Evolutionary conservation across 2,329 filamentous ascomycete genomes (phyloP).

Genomic region (Fusarium sp.): DNA sequence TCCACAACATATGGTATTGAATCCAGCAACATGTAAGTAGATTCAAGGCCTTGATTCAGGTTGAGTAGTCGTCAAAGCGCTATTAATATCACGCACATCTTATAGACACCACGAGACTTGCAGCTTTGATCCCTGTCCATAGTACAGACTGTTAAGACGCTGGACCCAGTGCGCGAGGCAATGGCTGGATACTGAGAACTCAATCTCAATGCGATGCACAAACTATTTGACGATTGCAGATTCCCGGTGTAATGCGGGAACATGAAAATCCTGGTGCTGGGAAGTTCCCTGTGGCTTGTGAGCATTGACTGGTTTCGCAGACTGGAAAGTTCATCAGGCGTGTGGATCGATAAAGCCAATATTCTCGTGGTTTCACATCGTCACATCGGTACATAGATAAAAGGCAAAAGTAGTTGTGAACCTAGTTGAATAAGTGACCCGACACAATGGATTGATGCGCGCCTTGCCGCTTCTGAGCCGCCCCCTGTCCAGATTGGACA

Average conservation of each 20-base stretch:
- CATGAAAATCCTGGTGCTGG: conserved; percentile 16
- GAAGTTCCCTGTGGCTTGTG: conserved; percentile 26
- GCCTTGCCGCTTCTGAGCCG: conserved; percentile 46
- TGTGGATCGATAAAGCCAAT: conserved; percentile 12
- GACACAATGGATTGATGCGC: conserved; percentile 51
- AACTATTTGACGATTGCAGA: conserved; percentile 1
- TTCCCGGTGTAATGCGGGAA: not conserved
- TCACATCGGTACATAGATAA: conserved; percentile 21
- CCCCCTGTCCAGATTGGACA: conserved; percentile 33
- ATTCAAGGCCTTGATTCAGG: not conserved
- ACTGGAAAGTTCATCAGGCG: conserved; percentile 24
- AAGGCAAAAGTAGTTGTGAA: conserved; percentile 6
- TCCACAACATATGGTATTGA: conserved; percentile 4
- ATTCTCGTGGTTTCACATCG: conserved; percentile 35
- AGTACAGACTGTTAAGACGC: conserved; percentile 22
- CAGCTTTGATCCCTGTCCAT: conserved; percentile 16
- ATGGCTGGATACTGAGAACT: conserved; percentile 6
- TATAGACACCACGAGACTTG: conserved; percentile 27
- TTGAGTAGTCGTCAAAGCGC: not conserved
- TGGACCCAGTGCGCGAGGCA: conserved; percentile 13
- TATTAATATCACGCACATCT: not conserved
- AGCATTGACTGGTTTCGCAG: not conserved
- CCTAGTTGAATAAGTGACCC: conserved; percentile 38
- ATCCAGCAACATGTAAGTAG: not conserved
- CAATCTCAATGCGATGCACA: conserved; percentile 11